Conservation (phyloP, 331 rosid species). For the Pyracantha coccinea region DNA sequence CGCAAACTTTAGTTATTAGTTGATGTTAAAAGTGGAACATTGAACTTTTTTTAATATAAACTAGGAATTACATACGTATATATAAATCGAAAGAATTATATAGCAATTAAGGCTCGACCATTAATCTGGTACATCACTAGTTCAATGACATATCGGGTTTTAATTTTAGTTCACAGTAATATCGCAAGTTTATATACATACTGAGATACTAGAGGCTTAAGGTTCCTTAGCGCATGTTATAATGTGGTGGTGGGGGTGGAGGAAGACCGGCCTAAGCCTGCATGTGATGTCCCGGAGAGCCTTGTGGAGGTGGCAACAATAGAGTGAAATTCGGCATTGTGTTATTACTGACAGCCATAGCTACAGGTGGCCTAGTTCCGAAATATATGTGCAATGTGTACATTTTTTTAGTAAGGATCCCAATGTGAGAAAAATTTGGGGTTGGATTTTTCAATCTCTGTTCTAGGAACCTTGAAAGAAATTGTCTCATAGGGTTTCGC, state of each 20-base stretch:
- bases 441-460: slow-evolving; percentile 50
- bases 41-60: too few species aligned
- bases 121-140: not conserved
- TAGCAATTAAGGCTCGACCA: not conserved
- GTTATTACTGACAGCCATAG: slow-evolving; percentile 37
- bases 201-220: slow-evolving; percentile 2
- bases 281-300: slow-evolving; percentile 54
- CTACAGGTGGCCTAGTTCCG: slow-evolving; percentile 77
- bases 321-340: slow-evolving; percentile 46
- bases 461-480: slow-evolving; percentile 97
- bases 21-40: too few species aligned
- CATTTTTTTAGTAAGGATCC: slow-evolving; percentile 98
- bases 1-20: too few species aligned
- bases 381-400: slow-evolving; percentile 95
- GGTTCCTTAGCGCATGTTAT: slow-evolving; percentile 50
- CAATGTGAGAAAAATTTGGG: slow-evolving; percentile 81
- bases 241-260: slow-evolving; percentile 44
- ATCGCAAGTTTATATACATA: not conserved
- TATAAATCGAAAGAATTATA: too few species aligned
- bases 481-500: slow-evolving; percentile 95
- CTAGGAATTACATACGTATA: too few species aligned
- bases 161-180: not conserved
- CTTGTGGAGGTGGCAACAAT: slow-evolving; percentile 62
- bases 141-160: not conserved
- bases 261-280: slow-evolving; percentile 44